Evolutionary conservation across 257 asterid species (phyloP), one percentile per base, ranked within the genome.

Genomic region (Perilla frutescens): DNA sequence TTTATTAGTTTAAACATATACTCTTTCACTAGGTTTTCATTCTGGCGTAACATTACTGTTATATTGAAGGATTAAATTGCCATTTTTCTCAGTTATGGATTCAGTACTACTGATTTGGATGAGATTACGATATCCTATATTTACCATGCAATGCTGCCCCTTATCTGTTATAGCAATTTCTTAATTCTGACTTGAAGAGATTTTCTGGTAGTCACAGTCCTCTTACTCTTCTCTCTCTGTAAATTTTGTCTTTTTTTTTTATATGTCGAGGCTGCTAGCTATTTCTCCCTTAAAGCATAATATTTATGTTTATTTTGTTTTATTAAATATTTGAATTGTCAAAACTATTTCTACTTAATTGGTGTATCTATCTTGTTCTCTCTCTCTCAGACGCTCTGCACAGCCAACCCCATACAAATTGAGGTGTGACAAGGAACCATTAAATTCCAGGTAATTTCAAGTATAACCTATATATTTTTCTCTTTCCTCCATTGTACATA

Each of bases 371-470:
- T 73, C 48, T 68, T 66, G 60, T 80, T 56, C 7, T 65, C 49
- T 29, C 50, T 73, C 50, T 75, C 78, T 77, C 84, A 95, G 99
- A 83, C 90, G 98, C 61, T 75, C 92, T 29, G 81, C 82, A 53
- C 97, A 84, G 36, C 82, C 86, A 68, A 71, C 81, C 60, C 84
- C 90, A 8, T 95, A 83, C 88, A 87, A 87, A 78, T 84, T 87
- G 88, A 86, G 82, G 90, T 95, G 99, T 75, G 98, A 92, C 49
- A 95, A 86, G 77, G 91, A 87, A 66, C 80, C 53, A 8, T 55
- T 87, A 59, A 87, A 84, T 79, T 62, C 87, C 58, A 76, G 89
- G 89, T 85, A 82, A 79, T 58, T 60, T 51, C 31, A 34, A 47
- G 43, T 49, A 7, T n/a, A 58, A 20, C 26, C 26, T 20, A 20